Evolutionary conservation across 2,329 filamentous ascomycete species (phyloP).

Genomic region (Lasiodiplodia theobromae): DNA sequence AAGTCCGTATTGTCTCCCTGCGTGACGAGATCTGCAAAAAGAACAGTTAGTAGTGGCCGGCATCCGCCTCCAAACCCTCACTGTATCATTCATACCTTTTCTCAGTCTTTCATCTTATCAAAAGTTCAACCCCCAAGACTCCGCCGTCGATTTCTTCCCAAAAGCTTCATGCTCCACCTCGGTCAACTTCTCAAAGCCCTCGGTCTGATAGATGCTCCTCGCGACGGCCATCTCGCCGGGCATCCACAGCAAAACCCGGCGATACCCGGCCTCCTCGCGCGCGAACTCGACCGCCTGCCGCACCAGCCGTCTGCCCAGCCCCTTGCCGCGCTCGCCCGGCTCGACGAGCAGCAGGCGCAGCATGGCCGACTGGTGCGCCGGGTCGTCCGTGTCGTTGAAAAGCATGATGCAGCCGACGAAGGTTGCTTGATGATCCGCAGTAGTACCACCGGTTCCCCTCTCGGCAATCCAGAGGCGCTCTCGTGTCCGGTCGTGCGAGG

Average conservation of each 20-base stretch:
- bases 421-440: no score
- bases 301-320: not conserved
- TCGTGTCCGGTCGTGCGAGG: not conserved
- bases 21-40: no score
- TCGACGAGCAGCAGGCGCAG: slow-evolving; percentile 7
- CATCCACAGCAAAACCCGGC: slow-evolving; percentile 2
- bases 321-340: not conserved
- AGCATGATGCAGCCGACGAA: slow-evolving; percentile 21
- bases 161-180: not conserved
- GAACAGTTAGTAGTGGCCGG: no score
- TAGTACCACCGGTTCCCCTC: not conserved
- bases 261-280: not conserved
- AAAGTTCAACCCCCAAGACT: not conserved
- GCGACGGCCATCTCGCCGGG: not conserved
- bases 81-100: not conserved
- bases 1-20: no score
- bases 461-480: slow-evolving; percentile 9
- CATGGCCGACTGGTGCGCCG: not conserved
- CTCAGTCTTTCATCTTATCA: not conserved
- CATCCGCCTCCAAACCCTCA: not conserved
- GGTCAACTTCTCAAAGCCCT: not conserved
- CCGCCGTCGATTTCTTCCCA: not conserved
- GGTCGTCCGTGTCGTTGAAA: slow-evolving; percentile 4
- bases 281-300: not conserved
- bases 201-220: not conserved